These are phyloP conservation scores for Lentinula aciculospora DNA, from an alignment of 768 basidiomycete genomes.

Conservation along the genomic window DNA sequence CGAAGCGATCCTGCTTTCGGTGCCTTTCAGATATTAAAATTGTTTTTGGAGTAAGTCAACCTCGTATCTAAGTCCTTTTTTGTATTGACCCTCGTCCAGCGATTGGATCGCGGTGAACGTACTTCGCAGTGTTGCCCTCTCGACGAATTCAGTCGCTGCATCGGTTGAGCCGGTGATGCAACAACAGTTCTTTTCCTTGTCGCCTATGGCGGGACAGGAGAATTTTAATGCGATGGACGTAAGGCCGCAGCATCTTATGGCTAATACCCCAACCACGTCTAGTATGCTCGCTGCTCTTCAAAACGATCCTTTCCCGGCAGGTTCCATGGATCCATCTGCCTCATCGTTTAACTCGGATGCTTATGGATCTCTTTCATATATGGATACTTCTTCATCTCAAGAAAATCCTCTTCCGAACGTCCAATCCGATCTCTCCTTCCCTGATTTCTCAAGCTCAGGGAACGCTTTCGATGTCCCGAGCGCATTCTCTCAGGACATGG, in stretches of 20 bases:
- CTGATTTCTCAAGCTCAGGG: slow-evolving; percentile 59
- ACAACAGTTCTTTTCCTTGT: slow-evolving; percentile 81
- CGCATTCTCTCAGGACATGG: slow-evolving; percentile 65
- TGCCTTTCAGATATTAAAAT: slow-evolving; percentile 86
- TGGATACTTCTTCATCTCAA: slow-evolving; percentile 62
- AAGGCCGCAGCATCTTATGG: slow-evolving; percentile 59
- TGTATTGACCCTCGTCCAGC: slow-evolving; percentile 31
- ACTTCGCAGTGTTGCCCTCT: slow-evolving; percentile 78
- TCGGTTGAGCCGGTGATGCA: slow-evolving; percentile 91
- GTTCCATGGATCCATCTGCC: slow-evolving; percentile 59
- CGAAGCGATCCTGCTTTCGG: slow-evolving; percentile 91
- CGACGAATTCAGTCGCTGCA: slow-evolving; percentile 87
- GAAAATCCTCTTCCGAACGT: slow-evolving; percentile 57
- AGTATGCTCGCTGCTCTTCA: slow-evolving; percentile 89
- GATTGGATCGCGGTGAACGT: slow-evolving; percentile 93
- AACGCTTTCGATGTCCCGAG: slow-evolving; percentile 65
- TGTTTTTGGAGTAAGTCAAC: slow-evolving; percentile 77
- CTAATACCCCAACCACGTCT: slow-evolving; percentile 80
- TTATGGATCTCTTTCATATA: slow-evolving; percentile 68
- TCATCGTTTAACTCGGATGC: slow-evolving; percentile 62
- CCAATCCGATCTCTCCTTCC: slow-evolving; percentile 64
- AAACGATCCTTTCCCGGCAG: slow-evolving; percentile 62
- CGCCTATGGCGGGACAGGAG: slow-evolving; percentile 88
- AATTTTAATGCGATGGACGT: slow-evolving; percentile 63
- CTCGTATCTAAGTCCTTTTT: neutral